phyloP scores from a whole-genome alignment of 208 protist genomes.

The Kentomonas sorsogonicus region DNA sequence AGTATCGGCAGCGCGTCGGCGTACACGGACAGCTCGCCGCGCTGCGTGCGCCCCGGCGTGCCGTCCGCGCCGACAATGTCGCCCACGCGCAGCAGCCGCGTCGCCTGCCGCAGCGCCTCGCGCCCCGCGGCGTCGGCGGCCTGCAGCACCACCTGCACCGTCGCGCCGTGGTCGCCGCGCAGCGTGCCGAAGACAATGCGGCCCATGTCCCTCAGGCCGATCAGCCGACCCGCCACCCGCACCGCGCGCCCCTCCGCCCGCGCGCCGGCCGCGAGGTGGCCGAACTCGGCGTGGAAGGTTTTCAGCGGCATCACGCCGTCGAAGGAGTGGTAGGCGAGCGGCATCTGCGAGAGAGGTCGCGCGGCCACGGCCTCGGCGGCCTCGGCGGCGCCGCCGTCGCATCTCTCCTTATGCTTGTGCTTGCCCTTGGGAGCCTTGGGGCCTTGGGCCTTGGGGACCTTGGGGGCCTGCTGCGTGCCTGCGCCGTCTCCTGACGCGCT shows the following conservation, averaged over 20 bases:
- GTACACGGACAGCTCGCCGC: conserved; percentile 85
- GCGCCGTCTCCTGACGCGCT: too few relatives aligned
- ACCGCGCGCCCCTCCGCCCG: conserved; percentile 11
- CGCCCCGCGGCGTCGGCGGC: conserved; percentile 44
- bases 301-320: conserved; percentile 34
- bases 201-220: conserved; percentile 77
- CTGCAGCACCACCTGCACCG: conserved; percentile 69
- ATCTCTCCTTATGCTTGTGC: conserved; percentile 8
- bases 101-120: conserved; percentile 45
- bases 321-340: conserved; percentile 64
- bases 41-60: conserved; percentile 55
- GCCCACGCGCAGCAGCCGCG: conserved; percentile 44
- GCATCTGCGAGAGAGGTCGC: conserved; percentile 27
- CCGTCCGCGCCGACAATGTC: conserved; percentile 87
- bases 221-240: conserved; percentile 66
- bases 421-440: not conserved
- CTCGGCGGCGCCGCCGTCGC: not conserved
- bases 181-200: conserved; percentile 82
- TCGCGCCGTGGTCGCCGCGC: conserved; percentile 35
- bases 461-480: too few relatives aligned
- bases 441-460: too few relatives aligned
- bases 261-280: conserved; percentile 25
- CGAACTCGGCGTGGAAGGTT: conserved; percentile 40
- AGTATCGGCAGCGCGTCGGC: conserved; percentile 46
- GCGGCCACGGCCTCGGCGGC: not conserved